Conservation (phyloP, 1,284 basidiomycete genomes). For the Lentinus polychrous region DNA sequence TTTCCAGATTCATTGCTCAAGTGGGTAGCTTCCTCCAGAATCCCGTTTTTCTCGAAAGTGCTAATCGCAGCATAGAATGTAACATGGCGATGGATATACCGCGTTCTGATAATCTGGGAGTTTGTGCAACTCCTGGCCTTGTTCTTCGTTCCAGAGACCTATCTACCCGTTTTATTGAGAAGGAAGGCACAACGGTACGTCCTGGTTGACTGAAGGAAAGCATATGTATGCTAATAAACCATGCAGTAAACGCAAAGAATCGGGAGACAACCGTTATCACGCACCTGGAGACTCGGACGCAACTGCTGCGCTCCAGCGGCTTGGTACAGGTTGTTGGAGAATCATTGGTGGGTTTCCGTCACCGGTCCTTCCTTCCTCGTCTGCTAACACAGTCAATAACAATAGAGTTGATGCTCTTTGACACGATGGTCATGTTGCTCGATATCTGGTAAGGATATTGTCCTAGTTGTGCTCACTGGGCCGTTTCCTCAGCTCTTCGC, state of each 20-base stretch:
- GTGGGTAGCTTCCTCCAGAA: conserved; percentile 16
- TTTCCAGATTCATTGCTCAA: conserved; percentile 36
- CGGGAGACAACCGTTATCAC: conserved; percentile 47
- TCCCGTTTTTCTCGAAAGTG: not conserved
- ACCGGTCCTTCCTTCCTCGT: not conserved
- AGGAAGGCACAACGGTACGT: conserved; percentile 39
- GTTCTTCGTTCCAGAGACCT: conserved; percentile 70
- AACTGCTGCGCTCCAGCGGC: conserved; percentile 30
- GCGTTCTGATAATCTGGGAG: conserved; percentile 58
- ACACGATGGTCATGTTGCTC: conserved; percentile 72
- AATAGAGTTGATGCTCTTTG: conserved; percentile 58
- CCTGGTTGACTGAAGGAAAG: too few relatives aligned
- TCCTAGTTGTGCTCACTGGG: not conserved
- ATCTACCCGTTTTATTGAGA: conserved; percentile 55
- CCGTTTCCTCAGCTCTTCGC: too few relatives aligned
- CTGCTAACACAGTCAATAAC: not conserved
- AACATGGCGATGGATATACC: conserved; percentile 77
- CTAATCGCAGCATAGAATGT: conserved; percentile 32
- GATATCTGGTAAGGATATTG: conserved; percentile 38
- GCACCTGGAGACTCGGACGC: conserved; percentile 47
- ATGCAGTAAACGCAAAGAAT: conserved; percentile 45
- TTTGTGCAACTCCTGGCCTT: conserved; percentile 41
- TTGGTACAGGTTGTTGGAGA: conserved; percentile 35
- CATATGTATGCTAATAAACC: not conserved
- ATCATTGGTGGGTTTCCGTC: conserved; percentile 60